A percentile compares a stretch with the other conserved stretches of the same genome.
Evolutionary conservation across 306 rosid genomes (phyloP).

Genomic region (Cucurbita ficifolia): DNA sequence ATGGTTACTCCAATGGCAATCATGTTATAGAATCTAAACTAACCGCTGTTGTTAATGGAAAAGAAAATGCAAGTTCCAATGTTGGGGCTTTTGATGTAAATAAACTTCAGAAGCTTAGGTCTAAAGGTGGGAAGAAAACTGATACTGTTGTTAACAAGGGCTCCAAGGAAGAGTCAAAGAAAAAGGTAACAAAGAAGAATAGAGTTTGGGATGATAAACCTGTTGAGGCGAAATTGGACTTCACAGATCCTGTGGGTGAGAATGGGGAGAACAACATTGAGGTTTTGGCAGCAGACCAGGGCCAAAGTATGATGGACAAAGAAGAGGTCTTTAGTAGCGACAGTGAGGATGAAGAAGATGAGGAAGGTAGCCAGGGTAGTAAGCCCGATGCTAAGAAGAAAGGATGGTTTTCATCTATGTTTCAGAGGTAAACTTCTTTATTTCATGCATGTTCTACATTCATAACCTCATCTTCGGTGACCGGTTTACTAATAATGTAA

Average conservation of each 20-base stretch:
- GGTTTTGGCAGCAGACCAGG: conserved; percentile 68
- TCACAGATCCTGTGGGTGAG: conserved; percentile 56
- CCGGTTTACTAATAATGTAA: background rate
- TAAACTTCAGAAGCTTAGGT: conserved; percentile 75
- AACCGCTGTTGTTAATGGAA: conserved; percentile 35
- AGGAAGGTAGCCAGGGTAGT: conserved; percentile 37
- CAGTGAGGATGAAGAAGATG: conserved; percentile 73
- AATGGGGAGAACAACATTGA: conserved; percentile 44
- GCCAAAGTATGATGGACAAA: conserved; percentile 97
- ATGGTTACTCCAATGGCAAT: conserved; percentile 45
- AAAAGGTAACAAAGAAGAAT: conserved; percentile 63
- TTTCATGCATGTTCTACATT: background rate
- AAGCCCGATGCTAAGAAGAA: conserved; percentile 79
- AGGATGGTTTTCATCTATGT: conserved; percentile 97
- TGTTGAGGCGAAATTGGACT: conserved; percentile 56
- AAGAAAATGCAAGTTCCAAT: conserved; percentile 61
- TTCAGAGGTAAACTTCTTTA: conserved; percentile 54
- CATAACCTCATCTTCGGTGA: background rate
- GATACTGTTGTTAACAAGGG: conserved; percentile 45
- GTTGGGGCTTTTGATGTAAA: conserved; percentile 93
- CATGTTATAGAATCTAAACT: conserved; percentile 35
- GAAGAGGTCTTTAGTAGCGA: conserved; percentile 86
- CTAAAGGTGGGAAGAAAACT: conserved; percentile 59
- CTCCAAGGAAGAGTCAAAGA: conserved; percentile 57
- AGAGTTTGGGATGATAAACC: conserved; percentile 82